Conservation (phyloP, 75 land plant species). For the Azolla pinnata region DNA sequence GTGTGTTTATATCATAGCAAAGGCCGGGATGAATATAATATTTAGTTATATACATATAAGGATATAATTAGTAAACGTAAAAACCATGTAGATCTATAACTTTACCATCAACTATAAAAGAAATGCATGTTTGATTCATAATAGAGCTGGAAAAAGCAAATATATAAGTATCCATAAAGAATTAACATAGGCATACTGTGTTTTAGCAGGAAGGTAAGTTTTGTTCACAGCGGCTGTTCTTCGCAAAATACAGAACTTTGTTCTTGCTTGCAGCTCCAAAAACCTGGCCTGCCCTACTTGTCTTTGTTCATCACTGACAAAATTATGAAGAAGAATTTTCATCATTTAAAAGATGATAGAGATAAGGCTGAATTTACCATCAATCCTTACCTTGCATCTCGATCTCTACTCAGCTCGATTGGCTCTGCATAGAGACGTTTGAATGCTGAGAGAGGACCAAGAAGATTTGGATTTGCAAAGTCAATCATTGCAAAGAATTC, state of each 20-base stretch:
- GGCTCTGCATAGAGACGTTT: conserved; percentile 33
- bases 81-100: no score
- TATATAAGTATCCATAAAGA: neutral
- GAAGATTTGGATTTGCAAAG: conserved; percentile 33
- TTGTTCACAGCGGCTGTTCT: conserved; percentile 36
- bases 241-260: conserved; percentile 32
- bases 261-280: conserved; percentile 22
- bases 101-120: no score
- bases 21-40: no score
- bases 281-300: conserved; percentile 30
- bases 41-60: no score
- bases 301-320: conserved; percentile 25
- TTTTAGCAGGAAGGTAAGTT: conserved; percentile 30
- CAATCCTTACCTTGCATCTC: conserved; percentile 38
- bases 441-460: conserved; percentile 31
- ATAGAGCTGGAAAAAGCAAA: neutral
- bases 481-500: conserved; percentile 41
- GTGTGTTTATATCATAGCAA: no score
- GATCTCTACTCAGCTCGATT: conserved; percentile 35
- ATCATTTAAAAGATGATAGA: neutral
- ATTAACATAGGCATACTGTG: conserved; percentile 21
- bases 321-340: neutral
- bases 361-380: no score
- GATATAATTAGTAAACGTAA: no score
- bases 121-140: no score